These are phyloP conservation scores for Monosporozyma siamensis DNA, from an alignment of 805 yeast genomes.

Conservation along the genomic window DNA sequence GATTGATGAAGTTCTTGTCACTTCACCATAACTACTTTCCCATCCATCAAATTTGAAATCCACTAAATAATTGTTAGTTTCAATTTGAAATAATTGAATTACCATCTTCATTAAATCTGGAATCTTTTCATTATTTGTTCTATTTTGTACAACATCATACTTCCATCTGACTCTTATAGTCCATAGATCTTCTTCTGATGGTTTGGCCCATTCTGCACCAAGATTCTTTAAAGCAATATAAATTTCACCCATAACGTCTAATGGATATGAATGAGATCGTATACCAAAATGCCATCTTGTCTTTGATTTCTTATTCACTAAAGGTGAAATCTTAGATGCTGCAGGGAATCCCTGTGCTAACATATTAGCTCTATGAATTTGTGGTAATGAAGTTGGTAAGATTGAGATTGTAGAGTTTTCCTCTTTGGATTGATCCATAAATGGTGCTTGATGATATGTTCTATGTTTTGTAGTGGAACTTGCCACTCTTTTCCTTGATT, in stretches of 20 bases:
- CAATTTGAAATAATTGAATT: constrained; percentile 89
- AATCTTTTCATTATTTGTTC: constrained; percentile 24
- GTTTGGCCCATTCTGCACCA: constrained; percentile 97
- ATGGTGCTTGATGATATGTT: constrained; percentile 28
- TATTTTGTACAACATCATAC: constrained; percentile 40
- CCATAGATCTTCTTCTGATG: constrained; percentile 92
- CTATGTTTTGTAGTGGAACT: constrained; percentile 22
- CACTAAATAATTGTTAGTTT: constrained; percentile 89
- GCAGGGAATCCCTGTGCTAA: constrained; percentile 47
- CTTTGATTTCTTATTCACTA: constrained; percentile 73
- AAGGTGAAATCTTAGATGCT: constrained; percentile 39
- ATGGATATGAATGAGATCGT: constrained; percentile 87
- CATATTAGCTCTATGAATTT: constrained; percentile 91
- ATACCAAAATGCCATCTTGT: constrained; percentile 99
- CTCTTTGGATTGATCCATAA: constrained; percentile 26
- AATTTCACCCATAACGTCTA: constrained; percentile 98
- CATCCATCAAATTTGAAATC: constrained; percentile 98
- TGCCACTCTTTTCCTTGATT: constrained; percentile 7
- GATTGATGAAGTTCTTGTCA: constrained; percentile 20
- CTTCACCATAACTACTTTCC: constrained; percentile 47
- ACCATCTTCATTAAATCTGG: constrained; percentile 94
- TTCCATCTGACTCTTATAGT: constrained; percentile 93
- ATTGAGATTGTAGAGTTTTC: constrained; percentile 76
- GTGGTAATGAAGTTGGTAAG: constrained; percentile 87
- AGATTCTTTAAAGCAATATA: constrained; percentile 86